Evolutionary conservation across 202 grass and related monocot genomes (phyloP).

Genomic region (Musa balbisiana): DNA sequence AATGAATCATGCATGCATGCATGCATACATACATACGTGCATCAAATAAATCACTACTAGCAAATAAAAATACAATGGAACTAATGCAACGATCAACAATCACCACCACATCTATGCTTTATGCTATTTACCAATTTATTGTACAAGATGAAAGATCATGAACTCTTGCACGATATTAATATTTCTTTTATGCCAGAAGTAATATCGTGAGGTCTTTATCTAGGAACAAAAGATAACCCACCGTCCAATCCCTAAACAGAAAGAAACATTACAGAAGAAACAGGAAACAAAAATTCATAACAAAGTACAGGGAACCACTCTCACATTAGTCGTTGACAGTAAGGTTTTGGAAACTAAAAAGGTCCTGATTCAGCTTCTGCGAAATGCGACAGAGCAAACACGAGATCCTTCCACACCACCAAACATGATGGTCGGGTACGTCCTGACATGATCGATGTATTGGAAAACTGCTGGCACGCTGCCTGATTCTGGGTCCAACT

Average conservation of each 20-base stretch:
- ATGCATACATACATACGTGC: too few species aligned
- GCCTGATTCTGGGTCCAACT: constrained; percentile 23
- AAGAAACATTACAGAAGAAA: neutral
- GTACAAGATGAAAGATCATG: too few species aligned
- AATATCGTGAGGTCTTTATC: too few species aligned
- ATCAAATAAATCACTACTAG: too few species aligned
- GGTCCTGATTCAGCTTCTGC: constrained; percentile 25
- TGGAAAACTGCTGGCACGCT: constrained; percentile 36
- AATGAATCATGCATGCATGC: too few species aligned
- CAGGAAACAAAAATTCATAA: neutral
- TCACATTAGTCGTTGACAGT: neutral
- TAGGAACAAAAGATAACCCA: neutral
- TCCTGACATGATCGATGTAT: constrained; percentile 81
- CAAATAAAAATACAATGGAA: too few species aligned
- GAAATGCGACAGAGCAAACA: constrained; percentile 86
- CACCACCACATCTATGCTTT: too few species aligned
- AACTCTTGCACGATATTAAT: too few species aligned
- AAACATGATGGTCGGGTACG: constrained; percentile 85
- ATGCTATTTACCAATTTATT: too few species aligned
- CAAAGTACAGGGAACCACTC: neutral
- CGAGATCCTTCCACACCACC: constrained; percentile 83
- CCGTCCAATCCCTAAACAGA: neutral
- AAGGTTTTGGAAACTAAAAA: neutral
- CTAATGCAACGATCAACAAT: too few species aligned
- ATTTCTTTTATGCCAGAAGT: too few species aligned